phyloP scores from a whole-genome alignment of 2,329 filamentous ascomycete genomes.

The Coniochaeta sp. region DNA sequence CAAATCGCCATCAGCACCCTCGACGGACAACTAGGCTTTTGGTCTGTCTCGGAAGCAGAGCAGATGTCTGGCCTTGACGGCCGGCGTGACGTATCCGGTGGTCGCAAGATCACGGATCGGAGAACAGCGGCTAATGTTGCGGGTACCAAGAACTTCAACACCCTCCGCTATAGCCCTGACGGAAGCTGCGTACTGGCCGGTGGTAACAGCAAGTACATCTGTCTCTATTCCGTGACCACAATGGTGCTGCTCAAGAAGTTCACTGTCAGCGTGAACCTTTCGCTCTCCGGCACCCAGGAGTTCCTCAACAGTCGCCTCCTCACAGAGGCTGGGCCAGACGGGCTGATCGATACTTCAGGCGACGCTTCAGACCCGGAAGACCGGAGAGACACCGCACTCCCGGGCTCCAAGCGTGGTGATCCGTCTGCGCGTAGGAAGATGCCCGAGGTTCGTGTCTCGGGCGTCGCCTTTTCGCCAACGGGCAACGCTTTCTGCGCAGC shows the following conservation, averaged over 20 bases:
- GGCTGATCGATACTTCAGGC: conserved; percentile 78
- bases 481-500: conserved; percentile 90
- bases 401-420: conserved; percentile 80
- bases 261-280: conserved; percentile 93
- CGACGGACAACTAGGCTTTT: conserved; percentile 92
- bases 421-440: conserved; percentile 68
- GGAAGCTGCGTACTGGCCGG: conserved; percentile 84
- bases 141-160: conserved; percentile 84
- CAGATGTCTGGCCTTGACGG: conserved; percentile 85
- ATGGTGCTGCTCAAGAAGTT: conserved; percentile 91
- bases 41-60: conserved; percentile 81
- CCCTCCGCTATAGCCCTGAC: conserved; percentile 85
- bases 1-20: conserved; percentile 89
- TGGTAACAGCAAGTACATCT: conserved; percentile 98
- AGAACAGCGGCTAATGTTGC: conserved; percentile 85
- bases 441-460: conserved; percentile 77
- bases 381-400: conserved; percentile 69
- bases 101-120: conserved; percentile 80
- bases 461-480: conserved; percentile 81
- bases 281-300: conserved; percentile 90
- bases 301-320: conserved; percentile 89
- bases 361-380: conserved; percentile 87
- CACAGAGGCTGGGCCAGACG: conserved; percentile 81
- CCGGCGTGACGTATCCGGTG: conserved; percentile 85
- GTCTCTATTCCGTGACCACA: conserved; percentile 88